Evolutionary conservation across 768 basidiomycete genomes (phyloP), one percentile per base, ranked within the genome.

Genomic region (Mycena filopes): DNA sequence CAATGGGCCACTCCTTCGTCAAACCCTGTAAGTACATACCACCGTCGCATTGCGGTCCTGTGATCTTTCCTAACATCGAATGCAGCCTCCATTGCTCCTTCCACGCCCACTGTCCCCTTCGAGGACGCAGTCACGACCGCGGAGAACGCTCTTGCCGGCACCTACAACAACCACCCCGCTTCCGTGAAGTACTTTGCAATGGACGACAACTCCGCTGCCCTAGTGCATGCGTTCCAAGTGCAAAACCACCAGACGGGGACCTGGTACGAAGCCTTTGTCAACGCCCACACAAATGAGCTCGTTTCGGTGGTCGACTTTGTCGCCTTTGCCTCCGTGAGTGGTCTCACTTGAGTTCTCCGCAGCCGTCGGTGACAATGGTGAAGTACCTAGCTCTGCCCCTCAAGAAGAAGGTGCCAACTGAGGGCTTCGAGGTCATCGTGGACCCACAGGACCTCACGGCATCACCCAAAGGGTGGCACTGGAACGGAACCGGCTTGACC

Each of bases 361-460:
- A n/a, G n/a, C n/a, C n/a, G n/a, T n/a, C n/a, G n/a, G n/a, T n/a
- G n/a, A n/a, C n/a, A n/a, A n/a, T n/a, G n/a, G n/a, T n/a, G n/a
- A n/a, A n/a, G 79, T 85, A 84, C 72, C 77, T 72, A 26, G 86
- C 86, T 36, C 78, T 87, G 28, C 86, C 86, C 15, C 80, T 85
- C 70, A 72, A 77, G 26, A 85, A 88, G 70, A 81, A 88, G 73
- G 78, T 77, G 18, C 74, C 79, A 26, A 73, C 77, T 18, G 79
- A 86, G 20, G 86, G 86, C 38, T 76, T 85, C 51, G 77, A 83
- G 69, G 72, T 79, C 16, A 60, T 86, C 26, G 77, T 75, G 11
- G 76, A 85, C 65, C 87, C 87, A 7, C 78, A 83, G 70, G 84
- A 87, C n/a, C 29, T 12, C 4, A 43, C n/a, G 59, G 64, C 65